phyloP scores from a whole-genome alignment of 106 monocot genomes.

The Phalaenopsis aphrodite region DNA sequence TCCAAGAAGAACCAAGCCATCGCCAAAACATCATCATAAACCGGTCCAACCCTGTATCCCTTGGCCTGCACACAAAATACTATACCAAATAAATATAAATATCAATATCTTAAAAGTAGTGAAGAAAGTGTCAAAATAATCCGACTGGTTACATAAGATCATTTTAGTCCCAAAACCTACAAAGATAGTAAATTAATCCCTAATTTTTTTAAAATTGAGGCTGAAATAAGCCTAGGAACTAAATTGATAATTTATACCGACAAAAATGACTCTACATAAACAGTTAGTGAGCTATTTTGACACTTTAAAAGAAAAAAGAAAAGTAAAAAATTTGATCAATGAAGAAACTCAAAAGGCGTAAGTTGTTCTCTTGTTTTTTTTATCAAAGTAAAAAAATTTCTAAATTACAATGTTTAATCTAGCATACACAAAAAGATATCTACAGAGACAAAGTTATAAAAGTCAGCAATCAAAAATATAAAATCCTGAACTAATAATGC shows the following conservation, averaged over 20 bases:
- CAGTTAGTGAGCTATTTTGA: no score
- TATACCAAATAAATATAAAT: background rate
- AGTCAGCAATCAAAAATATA: background rate
- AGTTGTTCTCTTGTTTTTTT: background rate
- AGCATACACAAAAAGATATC: background rate
- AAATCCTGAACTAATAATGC: background rate
- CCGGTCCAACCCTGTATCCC: conserved; percentile 97
- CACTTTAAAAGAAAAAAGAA: background rate
- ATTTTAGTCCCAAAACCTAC: no score
- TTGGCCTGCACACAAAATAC: conserved; percentile 53
- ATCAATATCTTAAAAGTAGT: background rate
- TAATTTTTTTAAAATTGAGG: no score
- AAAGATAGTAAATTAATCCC: no score
- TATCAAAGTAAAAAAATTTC: background rate
- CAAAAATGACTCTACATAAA: no score
- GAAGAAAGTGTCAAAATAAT: no score
- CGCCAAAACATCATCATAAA: conserved; percentile 99
- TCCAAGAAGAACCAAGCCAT: conserved; percentile 99
- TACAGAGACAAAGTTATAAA: background rate
- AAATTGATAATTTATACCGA: no score
- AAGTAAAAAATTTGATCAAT: background rate
- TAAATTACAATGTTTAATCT: background rate
- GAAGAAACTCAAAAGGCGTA: background rate
- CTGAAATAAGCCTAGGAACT: no score
- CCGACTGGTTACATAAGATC: no score